Conservation (phyloP, 2,329 filamentous ascomycete species). For the Claviceps citrina region DNA sequence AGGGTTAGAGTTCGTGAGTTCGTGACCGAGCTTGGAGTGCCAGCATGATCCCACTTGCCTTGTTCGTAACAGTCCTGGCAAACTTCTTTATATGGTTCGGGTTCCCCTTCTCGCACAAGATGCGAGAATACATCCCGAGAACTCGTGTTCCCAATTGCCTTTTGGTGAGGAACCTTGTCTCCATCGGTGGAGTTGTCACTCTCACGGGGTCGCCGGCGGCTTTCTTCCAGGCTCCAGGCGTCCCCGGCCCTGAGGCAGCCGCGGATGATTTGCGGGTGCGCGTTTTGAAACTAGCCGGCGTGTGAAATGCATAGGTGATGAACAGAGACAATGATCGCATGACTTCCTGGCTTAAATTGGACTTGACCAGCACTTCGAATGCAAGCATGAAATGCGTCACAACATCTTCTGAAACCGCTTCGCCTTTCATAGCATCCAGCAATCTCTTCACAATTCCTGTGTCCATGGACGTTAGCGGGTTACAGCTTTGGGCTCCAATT, state of each 20-base stretch:
- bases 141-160: constrained; percentile 60
- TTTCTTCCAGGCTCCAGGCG: constrained; percentile 23
- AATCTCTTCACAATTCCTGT: constrained; percentile 78
- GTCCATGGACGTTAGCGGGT: constrained; percentile 8
- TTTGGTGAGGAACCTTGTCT: constrained; percentile 36
- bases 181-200: constrained; percentile 15
- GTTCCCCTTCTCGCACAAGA: constrained; percentile 62
- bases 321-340: constrained; percentile 79
- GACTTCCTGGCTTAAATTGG: constrained; percentile 69
- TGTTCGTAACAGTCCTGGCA: constrained; percentile 86
- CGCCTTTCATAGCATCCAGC: constrained; percentile 78
- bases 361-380: constrained; percentile 64
- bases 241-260: constrained; percentile 24
- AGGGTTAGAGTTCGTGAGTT: constrained; percentile 7
- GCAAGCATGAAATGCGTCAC: constrained; percentile 64
- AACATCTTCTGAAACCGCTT: constrained; percentile 56
- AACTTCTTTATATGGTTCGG: constrained; percentile 65
- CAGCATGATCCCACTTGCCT: constrained; percentile 36
- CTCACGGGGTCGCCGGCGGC: constrained; percentile 21
- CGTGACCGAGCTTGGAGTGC: background rate
- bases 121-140: constrained; percentile 58
- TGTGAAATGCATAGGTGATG: constrained; percentile 79
- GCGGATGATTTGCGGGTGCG: constrained; percentile 35
- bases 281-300: constrained; percentile 30
- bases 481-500: background rate